These are phyloP conservation scores for Eudorina sp. DNA, from an alignment of 139 green algal genomes.

Conservation along the genomic window DNA sequence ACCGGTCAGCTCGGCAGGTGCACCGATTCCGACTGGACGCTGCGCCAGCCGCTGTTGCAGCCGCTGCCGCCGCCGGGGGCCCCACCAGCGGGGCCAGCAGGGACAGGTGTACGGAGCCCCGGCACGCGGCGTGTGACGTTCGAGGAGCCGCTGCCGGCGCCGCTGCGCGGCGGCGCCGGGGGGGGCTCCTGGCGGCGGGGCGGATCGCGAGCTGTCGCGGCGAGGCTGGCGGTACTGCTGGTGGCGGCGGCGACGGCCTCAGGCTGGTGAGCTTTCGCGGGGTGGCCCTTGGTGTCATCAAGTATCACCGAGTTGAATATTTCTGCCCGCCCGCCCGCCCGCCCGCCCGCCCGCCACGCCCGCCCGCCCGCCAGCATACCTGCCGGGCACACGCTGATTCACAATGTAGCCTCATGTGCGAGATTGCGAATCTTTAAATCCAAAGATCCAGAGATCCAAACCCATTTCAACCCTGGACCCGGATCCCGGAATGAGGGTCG, in stretches of 20 bases:
- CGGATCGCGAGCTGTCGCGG: not conserved
- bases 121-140: slow-evolving; percentile 1
- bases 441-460: too few relatives aligned
- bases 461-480: too few relatives aligned
- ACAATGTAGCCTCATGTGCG: too few relatives aligned
- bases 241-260: not conserved
- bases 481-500: too few relatives aligned
- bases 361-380: too few relatives aligned
- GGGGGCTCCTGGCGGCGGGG: not conserved
- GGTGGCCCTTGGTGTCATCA: too few relatives aligned
- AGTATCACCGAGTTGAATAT: too few relatives aligned
- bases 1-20: not conserved
- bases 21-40: too few relatives aligned
- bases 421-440: too few relatives aligned
- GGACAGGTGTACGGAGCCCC: not conserved
- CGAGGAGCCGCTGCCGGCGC: not conserved
- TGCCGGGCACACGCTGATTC: too few relatives aligned
- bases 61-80: not conserved
- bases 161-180: not conserved
- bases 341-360: too few relatives aligned
- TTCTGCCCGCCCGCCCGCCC: too few relatives aligned
- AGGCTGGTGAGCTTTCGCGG: not conserved
- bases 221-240: not conserved
- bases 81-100: not conserved
- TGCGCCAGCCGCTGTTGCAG: slow-evolving; percentile 2